Evolutionary conservation across 2,329 filamentous ascomycete species (phyloP), one percentile per base, ranked within the genome.

Genomic region (Epicoccum sorghinum): DNA sequence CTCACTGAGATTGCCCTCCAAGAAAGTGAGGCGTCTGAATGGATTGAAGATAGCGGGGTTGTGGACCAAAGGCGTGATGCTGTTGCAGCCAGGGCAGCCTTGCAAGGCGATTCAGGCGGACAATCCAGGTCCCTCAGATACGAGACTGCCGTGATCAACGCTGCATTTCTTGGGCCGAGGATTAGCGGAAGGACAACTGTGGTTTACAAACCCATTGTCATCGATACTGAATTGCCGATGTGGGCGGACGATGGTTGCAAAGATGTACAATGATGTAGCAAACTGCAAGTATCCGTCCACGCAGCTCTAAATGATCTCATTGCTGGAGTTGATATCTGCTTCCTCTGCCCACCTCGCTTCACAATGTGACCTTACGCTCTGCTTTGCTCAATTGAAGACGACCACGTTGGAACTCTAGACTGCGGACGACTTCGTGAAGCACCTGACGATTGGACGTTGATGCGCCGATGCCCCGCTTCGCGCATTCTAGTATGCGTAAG

Each of bases 141-240:
- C 58, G 75, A 79, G 77, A 95, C 90, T 1, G 93, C 87, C 68
- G 78, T 96, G 47, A 83, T 95, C 62, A 96, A 96, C 75, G 89
- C 89, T 25, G 86, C 90, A 18, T 86, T 93, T 58, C 83, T 89
- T 80, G 86, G 85, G 38, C 86, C 81, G 22, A 86, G 83, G 57
- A 87, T 85, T 75, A 65, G 69, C 10, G 64, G 64, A 30, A 79
- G 75, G 1, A 85, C 85, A 13, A 89, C 87, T 71, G 80, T 75
- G 57, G 86, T 89, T 74, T 86, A 93, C 73, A 90, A 92, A 69
- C 88, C 91, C 18, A 88, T 96, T 61, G 87, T 96, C n/a, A 86
- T 96, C 10, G 90, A 96, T 69, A 68, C 96, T 27, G 86, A 92
- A 60, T 77, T 95, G 57, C 87, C 88, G 0, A 78, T 87, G 18